Conservation (phyloP, 1,139 yeast species). For the Pichia terricola region DNA sequence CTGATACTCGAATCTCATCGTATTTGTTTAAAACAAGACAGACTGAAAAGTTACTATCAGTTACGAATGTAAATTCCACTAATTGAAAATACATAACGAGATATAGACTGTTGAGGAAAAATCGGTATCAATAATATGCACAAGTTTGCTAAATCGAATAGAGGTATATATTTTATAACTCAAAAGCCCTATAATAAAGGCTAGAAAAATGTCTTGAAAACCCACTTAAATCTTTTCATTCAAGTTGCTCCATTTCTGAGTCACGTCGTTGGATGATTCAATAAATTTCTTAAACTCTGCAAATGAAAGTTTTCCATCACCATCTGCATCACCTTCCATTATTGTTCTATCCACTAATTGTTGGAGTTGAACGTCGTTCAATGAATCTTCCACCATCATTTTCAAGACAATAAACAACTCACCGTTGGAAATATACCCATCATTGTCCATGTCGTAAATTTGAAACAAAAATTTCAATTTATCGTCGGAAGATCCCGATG, state of each 20-base stretch:
- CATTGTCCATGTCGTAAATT: constrained; percentile 92
- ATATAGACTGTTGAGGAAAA: no score
- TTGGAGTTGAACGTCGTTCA: constrained; percentile 81
- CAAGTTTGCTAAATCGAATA: no score
- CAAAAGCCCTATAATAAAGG: no score
- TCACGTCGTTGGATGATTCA: constrained; percentile 37
- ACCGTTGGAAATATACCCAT: constrained; percentile 91
- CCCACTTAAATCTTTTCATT: background rate
- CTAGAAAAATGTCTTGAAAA: background rate
- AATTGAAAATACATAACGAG: no score
- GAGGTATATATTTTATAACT: no score
- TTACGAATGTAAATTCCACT: no score
- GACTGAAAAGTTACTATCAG: no score
- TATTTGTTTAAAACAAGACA: no score
- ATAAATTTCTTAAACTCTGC: constrained; percentile 77
- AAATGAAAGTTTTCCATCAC: constrained; percentile 80
- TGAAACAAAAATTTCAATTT: constrained; percentile 85
- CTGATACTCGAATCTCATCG: no score
- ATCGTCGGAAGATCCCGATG: constrained; percentile 77
- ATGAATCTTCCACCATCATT: constrained; percentile 93
- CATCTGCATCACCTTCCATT: constrained; percentile 88
- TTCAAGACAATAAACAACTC: constrained; percentile 86
- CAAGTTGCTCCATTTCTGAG: no score
- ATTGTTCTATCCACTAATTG: constrained; percentile 94
- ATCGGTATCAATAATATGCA: no score